phyloP scores from a whole-genome alignment of 768 basidiomycete genomes.

The Cyclocybe aegerita region DNA sequence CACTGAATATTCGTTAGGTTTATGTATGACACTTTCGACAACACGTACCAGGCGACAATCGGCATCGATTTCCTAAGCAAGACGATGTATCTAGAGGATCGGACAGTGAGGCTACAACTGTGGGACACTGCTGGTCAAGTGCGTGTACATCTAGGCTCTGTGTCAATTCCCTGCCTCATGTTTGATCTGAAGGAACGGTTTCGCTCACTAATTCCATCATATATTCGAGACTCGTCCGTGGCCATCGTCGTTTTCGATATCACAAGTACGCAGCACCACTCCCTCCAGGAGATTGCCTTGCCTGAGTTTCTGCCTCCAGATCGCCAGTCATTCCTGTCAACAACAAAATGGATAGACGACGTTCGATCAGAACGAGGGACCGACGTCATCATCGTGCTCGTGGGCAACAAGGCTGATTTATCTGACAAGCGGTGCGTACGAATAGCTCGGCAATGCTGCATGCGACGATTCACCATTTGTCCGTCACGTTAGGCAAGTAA shows the following conservation, averaged over 20 bases:
- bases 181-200: slow-evolving; percentile 77
- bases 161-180: neutral
- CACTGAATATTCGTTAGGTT: slow-evolving; percentile 50
- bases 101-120: slow-evolving; percentile 94
- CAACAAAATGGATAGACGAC: slow-evolving; percentile 99
- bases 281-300: neutral
- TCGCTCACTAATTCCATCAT: slow-evolving; percentile 95
- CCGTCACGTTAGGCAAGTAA: slow-evolving; percentile 78
- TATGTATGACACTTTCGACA: slow-evolving; percentile 99
- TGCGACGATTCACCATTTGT: slow-evolving; percentile 2
- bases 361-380: slow-evolving; percentile 95
- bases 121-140: slow-evolving; percentile 99
- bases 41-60: slow-evolving; percentile 97
- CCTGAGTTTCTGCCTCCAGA: slow-evolving; percentile 44
- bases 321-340: slow-evolving; percentile 97
- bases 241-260: slow-evolving; percentile 99
- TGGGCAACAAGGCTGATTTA: slow-evolving; percentile 98
- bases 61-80: slow-evolving; percentile 99
- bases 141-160: slow-evolving; percentile 15
- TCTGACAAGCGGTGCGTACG: slow-evolving; percentile 92
- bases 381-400: slow-evolving; percentile 97
- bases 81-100: slow-evolving; percentile 99
- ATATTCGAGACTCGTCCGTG: slow-evolving; percentile 98
- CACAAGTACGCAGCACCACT: slow-evolving; percentile 66
- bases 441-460: neutral